Evolutionary conservation across 805 yeast species (phyloP).

Genomic region (Isabelozyma pseudorhagii): DNA sequence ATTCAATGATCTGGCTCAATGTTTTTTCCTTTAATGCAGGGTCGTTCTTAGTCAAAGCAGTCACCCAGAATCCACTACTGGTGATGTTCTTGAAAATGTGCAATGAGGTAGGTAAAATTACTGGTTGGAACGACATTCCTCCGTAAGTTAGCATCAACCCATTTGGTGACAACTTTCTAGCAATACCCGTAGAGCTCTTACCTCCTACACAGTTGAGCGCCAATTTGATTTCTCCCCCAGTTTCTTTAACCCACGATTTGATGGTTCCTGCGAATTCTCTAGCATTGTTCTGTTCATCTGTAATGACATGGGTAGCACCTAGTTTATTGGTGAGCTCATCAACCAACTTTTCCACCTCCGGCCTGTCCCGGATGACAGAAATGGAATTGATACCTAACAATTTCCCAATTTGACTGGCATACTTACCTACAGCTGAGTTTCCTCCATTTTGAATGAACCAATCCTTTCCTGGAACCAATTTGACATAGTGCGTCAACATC

Average conservation of each 20-base stretch:
- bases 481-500: constrained; percentile 70
- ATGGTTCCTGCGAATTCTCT: constrained; percentile 62
- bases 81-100: constrained; percentile 87
- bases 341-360: constrained; percentile 59
- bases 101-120: constrained; percentile 81
- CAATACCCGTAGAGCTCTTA: constrained; percentile 72
- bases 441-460: constrained; percentile 98
- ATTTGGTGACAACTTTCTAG: constrained; percentile 72
- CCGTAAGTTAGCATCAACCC: constrained; percentile 91
- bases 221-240: constrained; percentile 56
- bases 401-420: constrained; percentile 84
- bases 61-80: constrained; percentile 91
- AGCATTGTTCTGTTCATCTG: constrained; percentile 79
- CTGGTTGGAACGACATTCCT: constrained; percentile 96
- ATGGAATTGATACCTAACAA: constrained; percentile 78
- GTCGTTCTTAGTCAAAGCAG: constrained; percentile 44
- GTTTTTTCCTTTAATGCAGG: constrained; percentile 33
- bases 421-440: constrained; percentile 90
- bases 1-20: constrained; percentile 32
- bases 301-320: constrained; percentile 88
- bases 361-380: constrained; percentile 84
- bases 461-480: constrained; percentile 60
- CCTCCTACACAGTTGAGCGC: constrained; percentile 97
- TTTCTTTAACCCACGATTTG: constrained; percentile 48
- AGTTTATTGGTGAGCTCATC: constrained; percentile 48